Percentiles rank a stretch among this genome's conserved stretches.
These are phyloP conservation scores for Exserohilum turcica DNA, from an alignment of 2,329 filamentous ascomycete genomes.

Conservation along the genomic window DNA sequence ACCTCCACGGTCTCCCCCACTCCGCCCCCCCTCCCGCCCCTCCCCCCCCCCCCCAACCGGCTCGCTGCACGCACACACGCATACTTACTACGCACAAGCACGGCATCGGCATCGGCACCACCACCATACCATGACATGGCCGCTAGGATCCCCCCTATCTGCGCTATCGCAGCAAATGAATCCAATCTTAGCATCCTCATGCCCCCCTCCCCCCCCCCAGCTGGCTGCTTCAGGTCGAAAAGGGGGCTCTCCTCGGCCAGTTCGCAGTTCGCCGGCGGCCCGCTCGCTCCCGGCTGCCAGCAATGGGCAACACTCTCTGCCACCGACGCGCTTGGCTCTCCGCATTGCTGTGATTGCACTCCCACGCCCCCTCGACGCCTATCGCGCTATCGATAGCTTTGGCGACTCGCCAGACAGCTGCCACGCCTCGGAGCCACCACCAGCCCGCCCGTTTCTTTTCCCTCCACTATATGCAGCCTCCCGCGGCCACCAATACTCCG, in stretches of 20 bases:
- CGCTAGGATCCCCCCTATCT: conserved; percentile 18
- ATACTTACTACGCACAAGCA: too few relatives aligned
- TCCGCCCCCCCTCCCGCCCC: too few relatives aligned
- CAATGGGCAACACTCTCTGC: too few relatives aligned
- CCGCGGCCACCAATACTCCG: conserved; percentile 1
- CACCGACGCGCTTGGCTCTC: conserved; percentile 28
- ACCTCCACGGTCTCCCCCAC: too few relatives aligned
- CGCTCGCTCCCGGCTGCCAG: conserved; percentile 18
- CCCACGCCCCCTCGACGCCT: conserved; percentile 23
- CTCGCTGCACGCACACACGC: too few relatives aligned
- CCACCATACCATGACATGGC: conserved; percentile 7
- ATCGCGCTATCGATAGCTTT: conserved; percentile 18
- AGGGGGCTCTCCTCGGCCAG: conserved; percentile 23
- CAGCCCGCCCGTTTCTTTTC: not conserved
- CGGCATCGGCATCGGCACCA: conserved; percentile 18
- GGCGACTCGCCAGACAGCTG: conserved; percentile 4
- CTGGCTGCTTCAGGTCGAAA: conserved; percentile 10
- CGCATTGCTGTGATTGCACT: conserved; percentile 37
- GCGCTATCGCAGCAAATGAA: conserved; percentile 21
- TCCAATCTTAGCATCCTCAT: conserved; percentile 30
- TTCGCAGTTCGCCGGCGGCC: conserved; percentile 24
- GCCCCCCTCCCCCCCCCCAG: conserved; percentile 26
- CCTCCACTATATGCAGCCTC: not conserved
- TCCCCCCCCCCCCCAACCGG: conserved; percentile 16
- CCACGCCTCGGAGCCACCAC: not conserved